Base-by-base conservation (phyloP, 139 green algal genomes). In the Chlorella sp. region DNA sequence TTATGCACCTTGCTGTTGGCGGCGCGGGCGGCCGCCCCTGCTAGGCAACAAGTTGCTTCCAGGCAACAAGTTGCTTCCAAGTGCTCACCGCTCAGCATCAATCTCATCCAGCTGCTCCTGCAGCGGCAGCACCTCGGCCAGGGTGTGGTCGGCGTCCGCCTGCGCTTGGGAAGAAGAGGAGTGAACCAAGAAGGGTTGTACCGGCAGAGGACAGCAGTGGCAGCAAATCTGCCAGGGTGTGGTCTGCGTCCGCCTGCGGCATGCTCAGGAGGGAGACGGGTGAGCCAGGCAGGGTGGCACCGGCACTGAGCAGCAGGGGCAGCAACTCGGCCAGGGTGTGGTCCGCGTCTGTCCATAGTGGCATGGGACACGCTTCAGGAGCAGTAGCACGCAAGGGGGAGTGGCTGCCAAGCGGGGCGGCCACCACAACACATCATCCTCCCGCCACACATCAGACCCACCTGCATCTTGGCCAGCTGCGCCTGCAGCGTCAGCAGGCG, bases 391-490 rank as follows among this genome's bases (percentile, higher is more conserved):
- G 22, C 64, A 40, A 70, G 3, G 2, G 60, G 34, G 60, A 22
- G 17, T 36, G 22, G 56, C 28, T 68, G 24, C 60, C n/a, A 68
- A 22, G 65, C n/a, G n/a, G n/a, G n/a, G n/a, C n/a, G n/a, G n/a
- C n/a, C n/a, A n/a, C n/a, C n/a, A n/a, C n/a, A n/a, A n/a, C n/a
- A n/a, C n/a, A n/a, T n/a, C n/a, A n/a, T n/a, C n/a, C n/a, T n/a
- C n/a, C n/a, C 65, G n/a, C 65, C 2, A 7, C 65, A 40, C 65
- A n/a, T 0, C 30, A n/a, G 65, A 9, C 67, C 16, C 30, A 54
- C 72, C 72, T 78, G 72, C 76, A 70, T 70, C 76, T 54, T 82
- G 54, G 76, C 76, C 54, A 82, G 76, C 76, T 82, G 76, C 54
- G 36, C 54, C 76, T 82, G 54, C 36, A 82, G 76, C 32, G 44